phyloP scores from a whole-genome alignment of 768 basidiomycete species.

The Mycena crocata region DNA sequence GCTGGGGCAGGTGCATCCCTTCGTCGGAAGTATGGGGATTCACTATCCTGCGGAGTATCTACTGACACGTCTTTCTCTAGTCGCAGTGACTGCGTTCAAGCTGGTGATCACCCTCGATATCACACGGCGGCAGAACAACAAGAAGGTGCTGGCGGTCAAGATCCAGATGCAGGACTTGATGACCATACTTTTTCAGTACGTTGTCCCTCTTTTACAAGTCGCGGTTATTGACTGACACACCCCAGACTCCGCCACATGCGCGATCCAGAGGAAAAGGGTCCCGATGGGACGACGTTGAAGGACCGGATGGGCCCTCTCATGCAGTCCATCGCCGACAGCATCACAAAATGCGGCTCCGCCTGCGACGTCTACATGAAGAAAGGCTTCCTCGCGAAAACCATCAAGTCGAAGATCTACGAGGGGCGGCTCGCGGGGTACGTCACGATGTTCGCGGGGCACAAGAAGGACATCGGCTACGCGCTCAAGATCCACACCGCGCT shows the following conservation, averaged over 20 bases:
- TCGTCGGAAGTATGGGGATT: slow-evolving; percentile 31
- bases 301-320: slow-evolving; percentile 40
- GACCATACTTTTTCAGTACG: slow-evolving; percentile 54
- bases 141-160: slow-evolving; percentile 52
- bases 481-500: slow-evolving; percentile 48
- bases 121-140: slow-evolving; percentile 56
- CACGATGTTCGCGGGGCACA: slow-evolving; percentile 42
- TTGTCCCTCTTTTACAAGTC: neutral
- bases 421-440: slow-evolving; percentile 44
- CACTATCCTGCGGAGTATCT: neutral
- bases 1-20: slow-evolving; percentile 38
- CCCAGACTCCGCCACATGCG: slow-evolving; percentile 30
- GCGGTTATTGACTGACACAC: neutral
- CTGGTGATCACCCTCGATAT: slow-evolving; percentile 54
- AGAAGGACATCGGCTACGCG: slow-evolving; percentile 45
- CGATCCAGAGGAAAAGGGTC: slow-evolving; percentile 34
- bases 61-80: slow-evolving; percentile 29
- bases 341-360: slow-evolving; percentile 50
- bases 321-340: slow-evolving; percentile 48
- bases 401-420: slow-evolving; percentile 49
- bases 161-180: slow-evolving; percentile 60
- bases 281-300: slow-evolving; percentile 41
- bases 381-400: slow-evolving; percentile 41
- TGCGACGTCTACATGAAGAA: slow-evolving; percentile 55
- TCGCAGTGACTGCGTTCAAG: slow-evolving; percentile 57